Conservation (phyloP, 2,329 filamentous ascomycete genomes). For the Aspergillus sergii region DNA sequence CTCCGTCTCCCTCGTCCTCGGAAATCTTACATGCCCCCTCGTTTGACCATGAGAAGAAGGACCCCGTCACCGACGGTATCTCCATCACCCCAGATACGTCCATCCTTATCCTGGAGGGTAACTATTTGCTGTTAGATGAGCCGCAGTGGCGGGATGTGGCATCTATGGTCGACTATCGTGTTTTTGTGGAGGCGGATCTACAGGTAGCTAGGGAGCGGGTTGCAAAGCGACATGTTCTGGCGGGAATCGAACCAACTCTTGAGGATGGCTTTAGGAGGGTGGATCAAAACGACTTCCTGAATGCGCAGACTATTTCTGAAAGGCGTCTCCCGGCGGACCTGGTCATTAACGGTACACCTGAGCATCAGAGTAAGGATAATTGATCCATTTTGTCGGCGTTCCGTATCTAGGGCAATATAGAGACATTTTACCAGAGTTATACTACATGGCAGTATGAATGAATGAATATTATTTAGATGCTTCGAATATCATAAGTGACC, state of each 20-base stretch:
- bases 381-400: not conserved
- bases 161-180: not conserved
- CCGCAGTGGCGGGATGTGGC: not conserved
- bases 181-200: not conserved
- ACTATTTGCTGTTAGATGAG: not conserved
- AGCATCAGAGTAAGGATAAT: not conserved
- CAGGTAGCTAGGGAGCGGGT: not conserved
- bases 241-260: not conserved
- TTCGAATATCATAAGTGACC: too few species aligned
- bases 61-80: not conserved
- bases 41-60: not conserved
- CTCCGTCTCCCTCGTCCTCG: not conserved
- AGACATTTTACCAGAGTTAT: fast-evolving
- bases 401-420: not conserved
- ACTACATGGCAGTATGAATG: not conserved
- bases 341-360: not conserved
- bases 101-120: not conserved
- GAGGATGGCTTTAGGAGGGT: not conserved
- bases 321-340: not conserved
- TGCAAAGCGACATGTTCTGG: not conserved
- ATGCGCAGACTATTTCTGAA: not conserved
- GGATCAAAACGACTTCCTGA: not conserved
- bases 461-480: not conserved
- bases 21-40: not conserved
- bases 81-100: not conserved